Evolutionary conservation across 179 eudicot genomes (phyloP).

Genomic region (Nepenthes alata): DNA sequence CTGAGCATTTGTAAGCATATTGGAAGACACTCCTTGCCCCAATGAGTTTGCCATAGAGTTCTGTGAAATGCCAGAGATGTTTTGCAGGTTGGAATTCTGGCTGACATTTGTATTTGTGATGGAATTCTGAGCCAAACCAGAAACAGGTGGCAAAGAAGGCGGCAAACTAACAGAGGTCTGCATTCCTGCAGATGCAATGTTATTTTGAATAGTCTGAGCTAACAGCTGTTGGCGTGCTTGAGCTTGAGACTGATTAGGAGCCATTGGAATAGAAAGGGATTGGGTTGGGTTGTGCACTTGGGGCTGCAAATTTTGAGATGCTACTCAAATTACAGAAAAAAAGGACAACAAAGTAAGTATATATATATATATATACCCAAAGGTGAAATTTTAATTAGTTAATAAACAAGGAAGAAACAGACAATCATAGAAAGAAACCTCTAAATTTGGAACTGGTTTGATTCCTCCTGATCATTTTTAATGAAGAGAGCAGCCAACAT

Average conservation of each 20-base stretch:
- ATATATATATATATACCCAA: too few relatives aligned
- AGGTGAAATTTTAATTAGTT: too few relatives aligned
- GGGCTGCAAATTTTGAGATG: slow-evolving; percentile 49
- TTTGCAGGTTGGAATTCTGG: slow-evolving; percentile 67
- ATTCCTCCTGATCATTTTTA: too few relatives aligned
- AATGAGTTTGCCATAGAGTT: slow-evolving; percentile 55
- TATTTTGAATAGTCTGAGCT: slow-evolving; percentile 54
- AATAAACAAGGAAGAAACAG: too few relatives aligned
- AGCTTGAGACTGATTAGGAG: slow-evolving; percentile 45
- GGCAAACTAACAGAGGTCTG: slow-evolving; percentile 56
- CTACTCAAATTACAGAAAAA: slow-evolving; percentile 12
- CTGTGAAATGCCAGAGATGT: slow-evolving; percentile 47
- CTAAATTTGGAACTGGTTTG: too few relatives aligned
- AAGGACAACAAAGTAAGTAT: slow-evolving; percentile 1
- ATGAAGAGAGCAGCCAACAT: too few relatives aligned
- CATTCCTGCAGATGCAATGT: slow-evolving; percentile 35
- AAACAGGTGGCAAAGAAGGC: slow-evolving; percentile 40
- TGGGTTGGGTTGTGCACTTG: slow-evolving; percentile 62
- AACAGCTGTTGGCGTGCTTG: slow-evolving; percentile 53
- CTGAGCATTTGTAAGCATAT: slow-evolving; percentile 55
- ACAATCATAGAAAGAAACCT: too few relatives aligned
- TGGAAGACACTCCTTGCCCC: slow-evolving; percentile 65
- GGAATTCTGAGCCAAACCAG: slow-evolving; percentile 44
- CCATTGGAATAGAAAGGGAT: slow-evolving; percentile 53
- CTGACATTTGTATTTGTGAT: slow-evolving; percentile 58